Conservation (phyloP, 2,329 filamentous ascomycete species). For the Emergomyces pasteurianus region DNA sequence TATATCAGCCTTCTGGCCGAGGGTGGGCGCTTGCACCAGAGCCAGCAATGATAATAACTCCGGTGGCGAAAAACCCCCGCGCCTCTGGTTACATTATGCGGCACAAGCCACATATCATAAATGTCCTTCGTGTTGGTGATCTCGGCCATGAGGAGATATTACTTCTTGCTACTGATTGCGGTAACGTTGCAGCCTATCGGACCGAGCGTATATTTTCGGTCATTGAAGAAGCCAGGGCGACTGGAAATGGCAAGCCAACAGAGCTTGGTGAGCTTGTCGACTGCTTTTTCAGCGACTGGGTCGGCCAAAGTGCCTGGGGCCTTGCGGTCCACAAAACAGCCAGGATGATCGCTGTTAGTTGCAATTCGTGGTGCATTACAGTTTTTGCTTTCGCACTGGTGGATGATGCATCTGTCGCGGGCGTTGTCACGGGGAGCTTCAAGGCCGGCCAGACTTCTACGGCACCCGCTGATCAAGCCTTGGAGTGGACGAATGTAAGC, state of each 20-base stretch:
- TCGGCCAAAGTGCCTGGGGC: conserved; percentile 76
- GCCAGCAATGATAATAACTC: conserved; percentile 32
- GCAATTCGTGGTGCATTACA: conserved; percentile 53
- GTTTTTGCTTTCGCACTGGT: conserved; percentile 49
- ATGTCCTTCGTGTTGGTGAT: conserved; percentile 56
- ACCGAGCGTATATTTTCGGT: conserved; percentile 40
- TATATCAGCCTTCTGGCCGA: conserved; percentile 33
- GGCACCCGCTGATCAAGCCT: conserved; percentile 10
- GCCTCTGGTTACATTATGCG: conserved; percentile 45
- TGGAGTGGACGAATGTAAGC: conserved; percentile 24
- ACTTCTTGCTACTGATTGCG: conserved; percentile 58
- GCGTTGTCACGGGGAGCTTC: conserved; percentile 6
- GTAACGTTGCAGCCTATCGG: conserved; percentile 61
- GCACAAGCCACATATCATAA: conserved; percentile 48
- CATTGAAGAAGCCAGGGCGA: conserved; percentile 21
- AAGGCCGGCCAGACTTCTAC: neutral
- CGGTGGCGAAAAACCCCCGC: conserved; percentile 26
- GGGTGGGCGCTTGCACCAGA: conserved; percentile 27
- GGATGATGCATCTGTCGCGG: conserved; percentile 17
- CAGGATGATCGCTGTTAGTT: conserved; percentile 75
- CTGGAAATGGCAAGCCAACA: conserved; percentile 2
- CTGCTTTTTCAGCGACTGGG: conserved; percentile 63
- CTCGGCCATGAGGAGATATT: conserved; percentile 60
- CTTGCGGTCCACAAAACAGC: conserved; percentile 68
- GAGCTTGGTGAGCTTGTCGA: conserved; percentile 20